Base-by-base conservation (phyloP, 1,139 yeast genomes). In the Schizosaccharomyces versatilis region DNA sequence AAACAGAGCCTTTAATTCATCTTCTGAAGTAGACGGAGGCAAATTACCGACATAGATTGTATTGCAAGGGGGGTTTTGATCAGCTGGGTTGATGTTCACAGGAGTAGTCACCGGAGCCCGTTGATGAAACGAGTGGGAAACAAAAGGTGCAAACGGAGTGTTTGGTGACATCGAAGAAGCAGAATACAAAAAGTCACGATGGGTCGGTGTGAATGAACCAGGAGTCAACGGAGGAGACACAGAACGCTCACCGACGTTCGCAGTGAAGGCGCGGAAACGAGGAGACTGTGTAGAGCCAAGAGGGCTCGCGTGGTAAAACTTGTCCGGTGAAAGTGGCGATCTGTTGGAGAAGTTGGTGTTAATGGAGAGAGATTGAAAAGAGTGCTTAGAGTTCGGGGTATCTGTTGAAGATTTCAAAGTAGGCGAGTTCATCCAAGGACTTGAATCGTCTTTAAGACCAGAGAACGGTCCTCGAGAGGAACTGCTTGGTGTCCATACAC, bases 21-120 rank as follows among this genome's bases (percentile, higher is more conserved):
- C 84, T 66, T 90, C 98, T 2, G 94, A 81, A 2, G 97, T 94
- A 71, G 90, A 96, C 9, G 95, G 95, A 2, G 98, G 98, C 62
- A 90, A 74, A 66, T 90, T 90, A 24, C 98, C 98, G 54, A 90
- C 98, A 63, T 90, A 90, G 57, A 90, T 72, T 0, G 98, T 90
- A 67, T 90, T 90, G 70, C 98, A 90, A 7, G 98, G 98, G 8
- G 98, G 98, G 64, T 90, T 90, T 69, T 90, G 98, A 68, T 90
- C 98, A 2, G 98, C 98, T 1, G 98, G 98, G 63, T 90, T 90
- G 1, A 95, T 52, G 51, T 54, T 56, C 42, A 54, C 39, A 41
- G 56, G 55, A 9, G 56, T 53, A 15, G 56, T 48, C 15, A 55
- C 55, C 9, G 55, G 55, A 41, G 53, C 48, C 17, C 57, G 51